Conservation (phyloP, 2,329 filamentous ascomycete genomes). For the Aureobasidium sp. region DNA sequence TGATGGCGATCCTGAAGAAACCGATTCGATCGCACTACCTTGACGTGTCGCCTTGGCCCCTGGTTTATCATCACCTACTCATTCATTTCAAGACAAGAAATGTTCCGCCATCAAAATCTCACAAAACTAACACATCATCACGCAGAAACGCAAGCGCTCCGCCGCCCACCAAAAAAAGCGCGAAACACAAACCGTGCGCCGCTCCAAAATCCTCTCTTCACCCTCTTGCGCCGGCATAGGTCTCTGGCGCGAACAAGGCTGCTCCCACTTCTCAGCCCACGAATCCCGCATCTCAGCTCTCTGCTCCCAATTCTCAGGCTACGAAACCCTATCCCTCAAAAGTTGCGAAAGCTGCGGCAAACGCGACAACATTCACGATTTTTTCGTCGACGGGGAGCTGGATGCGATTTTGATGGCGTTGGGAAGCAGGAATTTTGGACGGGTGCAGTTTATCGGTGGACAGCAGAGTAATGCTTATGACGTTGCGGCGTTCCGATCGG, state of each 20-base stretch:
- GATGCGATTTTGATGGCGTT: slow-evolving; percentile 9
- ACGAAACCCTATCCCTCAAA: neutral
- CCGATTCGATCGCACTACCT: neutral
- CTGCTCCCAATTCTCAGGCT: neutral
- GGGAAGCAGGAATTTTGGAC: neutral
- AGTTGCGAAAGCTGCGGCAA: slow-evolving; percentile 15
- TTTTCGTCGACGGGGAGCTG: neutral
- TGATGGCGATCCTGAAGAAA: neutral
- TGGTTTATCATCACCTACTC: neutral
- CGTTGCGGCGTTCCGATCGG: slow-evolving; percentile 8
- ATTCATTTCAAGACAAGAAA: neutral
- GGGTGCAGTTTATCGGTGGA: neutral
- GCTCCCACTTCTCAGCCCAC: slow-evolving; percentile 7
- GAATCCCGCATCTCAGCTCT: slow-evolving; percentile 12
- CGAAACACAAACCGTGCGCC: slow-evolving; percentile 8
- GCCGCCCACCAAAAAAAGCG: slow-evolving; percentile 4
- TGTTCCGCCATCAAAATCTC: neutral
- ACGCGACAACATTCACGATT: slow-evolving; percentile 16
- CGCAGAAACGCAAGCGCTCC: slow-evolving; percentile 16
- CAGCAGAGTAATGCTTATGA: neutral
- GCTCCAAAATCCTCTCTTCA: slow-evolving; percentile 10
- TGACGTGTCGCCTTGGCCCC: neutral
- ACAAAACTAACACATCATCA: neutral
- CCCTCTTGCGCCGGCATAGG: slow-evolving; percentile 1
- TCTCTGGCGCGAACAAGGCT: slow-evolving; percentile 16